Evolutionary conservation across 306 rosid species (phyloP), one percentile per base, ranked within the genome.

Genomic region (Begonia loranthoides): DNA sequence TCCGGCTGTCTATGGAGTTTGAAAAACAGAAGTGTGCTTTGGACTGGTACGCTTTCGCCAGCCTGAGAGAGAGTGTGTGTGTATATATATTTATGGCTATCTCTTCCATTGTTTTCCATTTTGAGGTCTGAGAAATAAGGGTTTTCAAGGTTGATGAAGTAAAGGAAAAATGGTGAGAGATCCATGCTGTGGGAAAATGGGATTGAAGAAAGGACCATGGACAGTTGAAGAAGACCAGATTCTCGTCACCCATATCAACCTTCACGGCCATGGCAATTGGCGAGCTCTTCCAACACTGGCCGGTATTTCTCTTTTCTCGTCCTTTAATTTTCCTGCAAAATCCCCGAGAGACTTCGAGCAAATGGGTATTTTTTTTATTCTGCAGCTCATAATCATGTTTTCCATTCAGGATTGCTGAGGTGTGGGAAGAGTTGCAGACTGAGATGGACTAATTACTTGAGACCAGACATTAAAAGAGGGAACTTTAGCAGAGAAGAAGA

Each of bases 361-460:
- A 17, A 38, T 9, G 4, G 1, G 41, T 5, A 13, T 22, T 63
- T 9, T 10, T 6, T 48, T 44, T 7, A 12, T 9, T 19, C 6
- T 22, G 19, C 1, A 1, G 13, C 17, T 43, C 12, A 11, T 58
- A 10, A 10, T 45, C 16, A 1, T 15, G 1, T 10, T 28, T 28
- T 38, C 6, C 2, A 8, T 11, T 14, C 7, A 88, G 97, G 97
- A 10, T 47, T 88, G 16, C 66, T 71, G 40, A 75, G 97, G 53
- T 88, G 97, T 69, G 97, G 97, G 50, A 88, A 88, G 66, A 88
- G 97, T 60, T 89, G 97, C 55, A 71, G 97, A 44, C 77, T 89
- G 4, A 50, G 97, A 15, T 89, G 95, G 95, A 72, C 62, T 9
- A 89, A 89, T 59, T 89, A 89, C 54, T 47, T 89, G 51, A 81